Evolutionary conservation across 2,329 filamentous ascomycete genomes (phyloP).

Genomic region (Cercospora nicotianae): DNA sequence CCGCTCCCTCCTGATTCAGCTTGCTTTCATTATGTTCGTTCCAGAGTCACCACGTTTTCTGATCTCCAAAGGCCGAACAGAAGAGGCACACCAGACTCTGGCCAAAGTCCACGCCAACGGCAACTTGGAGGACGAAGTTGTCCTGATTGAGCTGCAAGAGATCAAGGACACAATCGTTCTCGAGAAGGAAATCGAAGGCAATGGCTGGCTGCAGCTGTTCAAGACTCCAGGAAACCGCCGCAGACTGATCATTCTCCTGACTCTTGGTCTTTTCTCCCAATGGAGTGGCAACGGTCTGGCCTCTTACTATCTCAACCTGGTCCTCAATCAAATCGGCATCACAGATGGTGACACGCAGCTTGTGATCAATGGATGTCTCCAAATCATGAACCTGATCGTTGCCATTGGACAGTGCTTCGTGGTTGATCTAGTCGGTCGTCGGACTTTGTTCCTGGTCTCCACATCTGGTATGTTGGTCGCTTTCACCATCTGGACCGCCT

Average conservation of each 20-base stretch:
- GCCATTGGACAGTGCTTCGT: slow-evolving; percentile 48
- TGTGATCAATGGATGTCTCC: slow-evolving; percentile 52
- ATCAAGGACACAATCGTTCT: slow-evolving; percentile 52
- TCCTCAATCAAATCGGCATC: slow-evolving; percentile 41
- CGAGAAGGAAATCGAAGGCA: slow-evolving; percentile 51
- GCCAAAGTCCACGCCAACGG: slow-evolving; percentile 55
- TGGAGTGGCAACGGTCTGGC: slow-evolving; percentile 58
- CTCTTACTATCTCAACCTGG: slow-evolving; percentile 43
- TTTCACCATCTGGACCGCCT: slow-evolving; percentile 46
- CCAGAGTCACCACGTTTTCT: slow-evolving; percentile 64
- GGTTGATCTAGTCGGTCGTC: slow-evolving; percentile 40
- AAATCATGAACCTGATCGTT: slow-evolving; percentile 62
- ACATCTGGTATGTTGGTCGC: slow-evolving; percentile 43
- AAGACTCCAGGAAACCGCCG: slow-evolving; percentile 56
- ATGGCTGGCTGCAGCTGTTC: slow-evolving; percentile 49
- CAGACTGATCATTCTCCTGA: slow-evolving; percentile 55
- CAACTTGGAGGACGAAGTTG: slow-evolving; percentile 47
- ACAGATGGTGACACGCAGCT: slow-evolving; percentile 41
- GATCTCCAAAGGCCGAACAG: slow-evolving; percentile 52
- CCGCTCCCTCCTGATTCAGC: slow-evolving; percentile 49
- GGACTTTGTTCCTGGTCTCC: slow-evolving; percentile 41
- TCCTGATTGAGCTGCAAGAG: slow-evolving; percentile 52
- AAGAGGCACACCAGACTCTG: slow-evolving; percentile 54
- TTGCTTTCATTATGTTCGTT: slow-evolving; percentile 52
- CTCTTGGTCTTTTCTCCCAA: slow-evolving; percentile 58